Base-by-base conservation (phyloP, 2,329 filamentous ascomycete species). In the Fusarium tuaranense region DNA sequence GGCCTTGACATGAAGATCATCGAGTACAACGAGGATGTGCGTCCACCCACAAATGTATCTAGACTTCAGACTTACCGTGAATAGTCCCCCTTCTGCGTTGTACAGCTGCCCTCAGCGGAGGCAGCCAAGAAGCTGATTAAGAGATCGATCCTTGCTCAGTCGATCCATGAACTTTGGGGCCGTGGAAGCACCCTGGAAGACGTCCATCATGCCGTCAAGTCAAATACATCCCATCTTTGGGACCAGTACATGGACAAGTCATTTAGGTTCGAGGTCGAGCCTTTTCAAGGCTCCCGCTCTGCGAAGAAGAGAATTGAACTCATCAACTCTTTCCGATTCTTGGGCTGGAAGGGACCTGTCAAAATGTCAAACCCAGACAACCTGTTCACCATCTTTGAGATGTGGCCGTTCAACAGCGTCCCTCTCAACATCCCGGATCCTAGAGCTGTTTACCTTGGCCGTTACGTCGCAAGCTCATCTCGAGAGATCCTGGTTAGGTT, bases 131-230 rank as follows among this genome's bases (percentile, higher is more conserved):
- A 85, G 10, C 87, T 98, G 25, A 88, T 97, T 59, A 86, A 87
- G 60, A 92, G 96, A 72, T 95, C 94, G 57, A 93, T 98, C 75
- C 88, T 98, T 60, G 91, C 91, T 27, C 94, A 95, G 83, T 92
- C 90, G 55, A 93, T 98, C 75, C 94, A 97, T 85, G 95, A 97
- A 81, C 89, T 98, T 72, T 98, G 97, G 96, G 96, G 93, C 20
- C 85, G 86, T 39, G 95, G 93, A 16, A 78, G 84, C 13, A 91
- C 87, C 55, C 92, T 97, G 78, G 85, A 90, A 4, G 86, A 88
- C 53, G 87, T 98, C 3, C 94, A 97, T 80, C 83, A 85, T 55
- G 88, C 91, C 65, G 87, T 97, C 67, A 88, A 86, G 71, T 80
- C 80, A 9, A 85, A 86, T 44, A 93, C 93, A 1, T 78, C 87